Percentiles rank a stretch among this genome's conserved stretches.
phyloP scores from a whole-genome alignment of 2,329 filamentous ascomycete species.

The Xylariaceae sp. region DNA sequence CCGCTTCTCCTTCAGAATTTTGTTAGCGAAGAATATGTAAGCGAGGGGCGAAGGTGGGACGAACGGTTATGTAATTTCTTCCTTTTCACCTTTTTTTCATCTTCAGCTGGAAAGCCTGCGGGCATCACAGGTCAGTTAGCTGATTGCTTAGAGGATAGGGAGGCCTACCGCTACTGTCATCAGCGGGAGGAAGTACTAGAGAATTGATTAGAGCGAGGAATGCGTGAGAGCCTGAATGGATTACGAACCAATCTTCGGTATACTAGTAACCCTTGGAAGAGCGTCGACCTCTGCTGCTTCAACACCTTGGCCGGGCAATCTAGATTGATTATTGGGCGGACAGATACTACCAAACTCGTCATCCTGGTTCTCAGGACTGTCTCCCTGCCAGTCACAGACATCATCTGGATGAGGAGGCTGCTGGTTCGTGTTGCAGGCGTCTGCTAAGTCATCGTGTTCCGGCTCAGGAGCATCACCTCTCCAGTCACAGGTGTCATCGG shows the following conservation, averaged over 20 bases:
- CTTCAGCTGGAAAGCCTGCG: neutral
- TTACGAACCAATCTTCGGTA: conserved; percentile 11
- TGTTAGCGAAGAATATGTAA: neutral
- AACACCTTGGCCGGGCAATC: neutral
- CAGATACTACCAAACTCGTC: conserved; percentile 17
- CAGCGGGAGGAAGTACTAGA: neutral
- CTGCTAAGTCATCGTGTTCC: conserved; percentile 36
- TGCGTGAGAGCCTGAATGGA: too few species aligned
- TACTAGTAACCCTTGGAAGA: neutral
- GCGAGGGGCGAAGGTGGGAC: neutral
- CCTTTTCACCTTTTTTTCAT: neutral
- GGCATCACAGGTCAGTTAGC: neutral
- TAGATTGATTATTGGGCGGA: neutral
- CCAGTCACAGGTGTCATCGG: conserved; percentile 34
- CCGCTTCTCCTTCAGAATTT: neutral
- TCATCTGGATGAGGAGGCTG: conserved; percentile 7
- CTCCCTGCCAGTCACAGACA: conserved; percentile 26
- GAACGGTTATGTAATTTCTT: conserved; percentile 10
- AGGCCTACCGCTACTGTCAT: neutral
- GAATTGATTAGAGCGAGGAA: neutral
- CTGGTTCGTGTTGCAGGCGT: conserved; percentile 18
- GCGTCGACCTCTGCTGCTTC: conserved; percentile 5
- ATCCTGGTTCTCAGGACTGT: conserved; percentile 18
- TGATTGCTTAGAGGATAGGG: neutral
- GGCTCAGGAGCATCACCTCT: conserved; percentile 34